These are phyloP conservation scores for Neurospora intermedia DNA, from an alignment of 495 filamentous ascomycete species.

Conservation along the genomic window DNA sequence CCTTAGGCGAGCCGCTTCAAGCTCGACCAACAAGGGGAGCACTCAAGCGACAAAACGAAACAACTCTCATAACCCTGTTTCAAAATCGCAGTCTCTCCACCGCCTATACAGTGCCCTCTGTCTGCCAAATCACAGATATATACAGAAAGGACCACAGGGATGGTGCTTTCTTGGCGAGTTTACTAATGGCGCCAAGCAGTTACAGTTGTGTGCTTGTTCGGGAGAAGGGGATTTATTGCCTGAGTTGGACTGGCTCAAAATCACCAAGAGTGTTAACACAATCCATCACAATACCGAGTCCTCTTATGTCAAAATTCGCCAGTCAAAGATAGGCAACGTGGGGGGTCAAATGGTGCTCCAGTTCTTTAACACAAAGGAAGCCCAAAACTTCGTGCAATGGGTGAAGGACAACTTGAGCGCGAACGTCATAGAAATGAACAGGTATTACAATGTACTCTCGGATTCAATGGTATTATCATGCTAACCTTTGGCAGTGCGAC, in stretches of 20 bases:
- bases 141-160: background rate
- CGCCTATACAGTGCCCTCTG: conserved; percentile 8
- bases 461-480: background rate
- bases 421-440: background rate
- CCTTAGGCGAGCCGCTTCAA: background rate
- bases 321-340: background rate
- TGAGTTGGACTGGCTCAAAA: conserved; percentile 13
- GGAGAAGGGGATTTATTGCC: background rate
- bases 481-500: background rate
- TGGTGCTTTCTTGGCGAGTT: background rate
- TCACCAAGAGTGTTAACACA: conserved; percentile 1
- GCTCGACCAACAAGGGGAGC: background rate
- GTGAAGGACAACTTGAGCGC: background rate
- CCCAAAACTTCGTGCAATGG: background rate
- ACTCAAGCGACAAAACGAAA: background rate
- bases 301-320: background rate
- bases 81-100: background rate
- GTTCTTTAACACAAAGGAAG: background rate
- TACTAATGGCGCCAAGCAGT: background rate
- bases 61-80: background rate
- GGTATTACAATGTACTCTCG: background rate
- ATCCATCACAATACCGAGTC: background rate
- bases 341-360: background rate
- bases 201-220: conserved; percentile 11
- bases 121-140: conserved; percentile 5